Conservation (phyloP, 83 land plant genomes). For the Picea engelmannii region DNA sequence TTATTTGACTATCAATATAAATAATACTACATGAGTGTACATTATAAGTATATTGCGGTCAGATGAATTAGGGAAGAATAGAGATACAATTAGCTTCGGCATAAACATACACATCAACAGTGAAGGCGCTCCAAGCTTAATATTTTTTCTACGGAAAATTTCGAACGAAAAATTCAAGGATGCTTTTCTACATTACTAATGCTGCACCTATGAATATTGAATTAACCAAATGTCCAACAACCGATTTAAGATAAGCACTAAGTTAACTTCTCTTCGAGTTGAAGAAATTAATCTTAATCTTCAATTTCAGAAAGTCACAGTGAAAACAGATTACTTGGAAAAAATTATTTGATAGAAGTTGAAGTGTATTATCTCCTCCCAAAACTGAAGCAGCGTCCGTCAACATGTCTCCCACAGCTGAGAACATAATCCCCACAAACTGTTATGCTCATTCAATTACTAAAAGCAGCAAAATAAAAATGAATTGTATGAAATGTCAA, state of each 20-base stretch:
- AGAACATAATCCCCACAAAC: background rate
- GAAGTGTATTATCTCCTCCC: slow-evolving; percentile 77
- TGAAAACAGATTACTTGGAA: slow-evolving; percentile 48
- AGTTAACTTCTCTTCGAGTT: too few species aligned
- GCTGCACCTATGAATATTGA: too few species aligned
- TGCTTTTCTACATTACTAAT: too few species aligned
- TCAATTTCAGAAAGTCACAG: background rate
- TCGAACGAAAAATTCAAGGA: too few species aligned
- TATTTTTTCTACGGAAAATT: too few species aligned
- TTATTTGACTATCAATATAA: background rate
- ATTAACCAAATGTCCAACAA: too few species aligned
- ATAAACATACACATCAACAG: too few species aligned
- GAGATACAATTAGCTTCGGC: too few species aligned
- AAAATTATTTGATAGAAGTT: slow-evolving; percentile 70
- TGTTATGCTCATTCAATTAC: background rate
- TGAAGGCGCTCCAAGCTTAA: too few species aligned
- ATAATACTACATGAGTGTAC: background rate
- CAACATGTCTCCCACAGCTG: slow-evolving; percentile 90
- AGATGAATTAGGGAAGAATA: background rate
- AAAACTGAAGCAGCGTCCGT: slow-evolving; percentile 84
- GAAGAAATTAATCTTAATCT: too few species aligned
- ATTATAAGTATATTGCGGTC: background rate
- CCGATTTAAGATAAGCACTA: too few species aligned
- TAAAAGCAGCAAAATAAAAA: background rate
- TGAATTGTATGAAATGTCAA: too few species aligned